These are phyloP conservation scores for Hyphopichia khmerensis DNA, from an alignment of 1,139 yeast genomes.

Conservation along the genomic window DNA sequence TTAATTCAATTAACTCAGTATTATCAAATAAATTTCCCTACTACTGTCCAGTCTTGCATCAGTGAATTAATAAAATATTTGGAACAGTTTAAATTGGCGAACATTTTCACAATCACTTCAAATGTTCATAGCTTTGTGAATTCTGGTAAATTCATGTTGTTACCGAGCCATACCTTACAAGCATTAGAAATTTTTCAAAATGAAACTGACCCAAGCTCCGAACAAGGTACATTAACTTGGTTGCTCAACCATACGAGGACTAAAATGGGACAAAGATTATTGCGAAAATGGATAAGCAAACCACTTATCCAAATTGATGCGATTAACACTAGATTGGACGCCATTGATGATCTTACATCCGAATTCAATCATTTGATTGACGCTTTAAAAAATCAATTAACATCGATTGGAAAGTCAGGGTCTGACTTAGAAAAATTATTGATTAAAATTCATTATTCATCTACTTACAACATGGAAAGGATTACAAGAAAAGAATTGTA, in stretches of 20 bases:
- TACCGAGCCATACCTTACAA: constrained; percentile 66
- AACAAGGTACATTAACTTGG: constrained; percentile 74
- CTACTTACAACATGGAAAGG: constrained; percentile 33
- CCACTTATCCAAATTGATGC: constrained; percentile 59
- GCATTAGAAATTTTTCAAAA: constrained; percentile 75
- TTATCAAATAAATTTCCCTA: constrained; percentile 22
- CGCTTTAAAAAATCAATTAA: constrained; percentile 44
- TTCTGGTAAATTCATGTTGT: constrained; percentile 53
- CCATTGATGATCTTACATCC: constrained; percentile 59
- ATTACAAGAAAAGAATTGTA: constrained; percentile 69
- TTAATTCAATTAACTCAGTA: background rate
- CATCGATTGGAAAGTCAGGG: constrained; percentile 23
- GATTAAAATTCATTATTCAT: constrained; percentile 64
- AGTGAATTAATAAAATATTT: constrained; percentile 53
- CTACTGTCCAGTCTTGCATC: constrained; percentile 42
- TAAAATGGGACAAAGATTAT: constrained; percentile 65
- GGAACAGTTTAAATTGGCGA: constrained; percentile 58
- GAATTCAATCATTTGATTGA: constrained; percentile 52
- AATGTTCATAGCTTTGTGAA: constrained; percentile 53
- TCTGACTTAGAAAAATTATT: constrained; percentile 67
- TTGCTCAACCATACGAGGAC: constrained; percentile 79
- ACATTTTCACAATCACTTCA: constrained; percentile 50
- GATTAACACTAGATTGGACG: constrained; percentile 62
- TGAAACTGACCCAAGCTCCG: constrained; percentile 49
- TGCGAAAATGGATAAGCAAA: constrained; percentile 69